Evolutionary conservation across 176 grass and related monocot species (phyloP), one percentile per base, ranked within the genome.

Genomic region (Oryza meridionalis): DNA sequence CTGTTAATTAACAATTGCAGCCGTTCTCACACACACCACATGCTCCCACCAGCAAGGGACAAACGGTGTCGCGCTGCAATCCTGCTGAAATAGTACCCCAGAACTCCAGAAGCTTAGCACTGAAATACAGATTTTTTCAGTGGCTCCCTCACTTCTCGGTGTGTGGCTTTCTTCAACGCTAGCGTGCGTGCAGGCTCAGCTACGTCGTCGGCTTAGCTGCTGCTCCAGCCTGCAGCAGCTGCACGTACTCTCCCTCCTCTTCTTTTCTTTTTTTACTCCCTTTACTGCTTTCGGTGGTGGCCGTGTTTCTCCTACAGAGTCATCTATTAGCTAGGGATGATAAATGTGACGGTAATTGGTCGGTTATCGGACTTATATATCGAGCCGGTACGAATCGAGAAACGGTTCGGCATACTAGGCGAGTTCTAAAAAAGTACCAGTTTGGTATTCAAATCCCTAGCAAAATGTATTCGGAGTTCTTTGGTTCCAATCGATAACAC

Each of bases 201-300:
- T 81, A 58, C 53, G 46, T 46, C 77, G 27, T 70, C 17, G 25
- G 22, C 27, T 27, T 27, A 27, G 27, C 49, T 12, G 47, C 49
- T 51, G 55, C 49, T 49, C 11, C 53, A 1, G 15, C 11, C 15
- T 51, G 47, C 47, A 58, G 42, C 42, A 25, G 1, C 22, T 47
- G 70, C 13, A 67, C 6, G 12, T 16, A 5, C 21, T 43, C 3
- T 46, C 1, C 42, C 38, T 72, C 43, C 3, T 70, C 19, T 3
- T 22, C 7, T 21, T 4, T 49, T 50, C 33, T 58, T 58, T 25
- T 35, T 31, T 31, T 31, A 31, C 38, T n/a, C 37, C 70, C 27
- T 65, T 73, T 76, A 51, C 45, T 55, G 6, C 69, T 80, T 74
- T 74, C 61, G 15, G 69, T 80, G n/a, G 59, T 80, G 70, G 14